Conservation (phyloP, 176 grass and related monocot genomes). For the Triticum dicoccoides region DNA sequence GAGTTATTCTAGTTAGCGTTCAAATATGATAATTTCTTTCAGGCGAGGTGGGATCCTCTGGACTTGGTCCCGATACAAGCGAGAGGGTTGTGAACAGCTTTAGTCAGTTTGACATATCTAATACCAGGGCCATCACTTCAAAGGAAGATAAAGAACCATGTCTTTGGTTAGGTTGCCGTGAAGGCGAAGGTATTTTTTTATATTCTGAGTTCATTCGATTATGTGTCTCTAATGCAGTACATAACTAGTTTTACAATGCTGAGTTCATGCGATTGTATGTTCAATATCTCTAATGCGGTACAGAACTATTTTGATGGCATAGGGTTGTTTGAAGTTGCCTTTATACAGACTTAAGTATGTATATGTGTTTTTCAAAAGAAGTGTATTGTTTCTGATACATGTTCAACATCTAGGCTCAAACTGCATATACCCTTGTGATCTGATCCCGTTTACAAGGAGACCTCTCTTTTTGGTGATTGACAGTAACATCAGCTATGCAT, state of each 20-base stretch:
- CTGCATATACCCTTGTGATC: slow-evolving; percentile 84
- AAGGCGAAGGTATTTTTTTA: slow-evolving; percentile 65
- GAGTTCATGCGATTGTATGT: not conserved
- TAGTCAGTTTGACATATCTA: slow-evolving; percentile 63
- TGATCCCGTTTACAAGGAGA: slow-evolving; percentile 96
- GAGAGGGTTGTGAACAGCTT: slow-evolving; percentile 62
- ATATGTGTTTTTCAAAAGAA: slow-evolving; percentile 18
- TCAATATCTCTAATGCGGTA: not conserved
- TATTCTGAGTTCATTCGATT: not conserved
- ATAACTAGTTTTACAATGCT: not conserved
- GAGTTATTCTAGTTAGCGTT: slow-evolving; percentile 15
- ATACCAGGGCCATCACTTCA: slow-evolving; percentile 4
- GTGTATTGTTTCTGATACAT: slow-evolving; percentile 31
- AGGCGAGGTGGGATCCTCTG: slow-evolving; percentile 54
- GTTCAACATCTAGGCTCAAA: slow-evolving; percentile 65
- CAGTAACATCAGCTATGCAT: slow-evolving; percentile 66
- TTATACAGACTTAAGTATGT: not conserved
- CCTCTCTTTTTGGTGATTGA: slow-evolving; percentile 93
- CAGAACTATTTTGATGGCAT: not conserved
- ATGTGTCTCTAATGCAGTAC: not conserved
- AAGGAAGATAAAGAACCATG: slow-evolving; percentile 39
- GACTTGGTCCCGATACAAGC: slow-evolving; percentile 41
- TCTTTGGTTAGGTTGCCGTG: slow-evolving; percentile 71
- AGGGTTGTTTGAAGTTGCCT: slow-evolving; percentile 12
- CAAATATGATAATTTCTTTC: slow-evolving; percentile 26